Base-by-base conservation (phyloP, 768 basidiomycete genomes). In the Punctularia strigosozonata region DNA sequence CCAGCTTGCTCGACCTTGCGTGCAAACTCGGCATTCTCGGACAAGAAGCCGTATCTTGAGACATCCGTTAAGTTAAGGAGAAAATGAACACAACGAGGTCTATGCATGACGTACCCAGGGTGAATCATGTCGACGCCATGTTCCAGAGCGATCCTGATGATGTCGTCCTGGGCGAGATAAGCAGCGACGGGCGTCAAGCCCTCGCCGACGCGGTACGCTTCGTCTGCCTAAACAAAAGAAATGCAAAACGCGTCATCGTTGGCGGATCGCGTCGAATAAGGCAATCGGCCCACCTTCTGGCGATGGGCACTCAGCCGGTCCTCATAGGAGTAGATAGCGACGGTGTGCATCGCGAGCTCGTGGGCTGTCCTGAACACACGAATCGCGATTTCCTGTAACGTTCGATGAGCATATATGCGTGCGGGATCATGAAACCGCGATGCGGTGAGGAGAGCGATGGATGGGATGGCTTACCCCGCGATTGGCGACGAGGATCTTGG, bases 51-150 rank as follows among this genome's bases (percentile, higher is more conserved):
- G 56, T 98, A 98, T 41, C 91, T 94, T 50, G 12, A 34, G 39
- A 43, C 28, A 37, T 25, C 4, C 33, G 5, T 15, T n/a, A 13
- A 5, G 32, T 34, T 12, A 31, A 34, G 31, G 33, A 31, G 33
- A 28, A 25, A 18, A 34, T 42, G 31, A 13, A 25, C 4, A 4
- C 28, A 19, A 37, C 19, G 17, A 14, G 33, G 14, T 25, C 42
- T 37, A 36, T 15, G 39, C 24, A 18, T 31, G 37, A 59, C 69
- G 53, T 49, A 90, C 88, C 92, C 91, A 8, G 91, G 95, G 62
- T 98, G 95, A 55, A 99, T 98, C 95, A 99, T 98, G 58, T 97
- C 94, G 19, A 99, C 95, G 19, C 89, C 92, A 60, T 98, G 91
- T 61, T 98, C 92, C 31, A 98, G 71, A n/a, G 91, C 89, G 48